These are phyloP conservation scores for Grosmannia huntii DNA, from an alignment of 2,329 filamentous ascomycete genomes.

Conservation along the genomic window DNA sequence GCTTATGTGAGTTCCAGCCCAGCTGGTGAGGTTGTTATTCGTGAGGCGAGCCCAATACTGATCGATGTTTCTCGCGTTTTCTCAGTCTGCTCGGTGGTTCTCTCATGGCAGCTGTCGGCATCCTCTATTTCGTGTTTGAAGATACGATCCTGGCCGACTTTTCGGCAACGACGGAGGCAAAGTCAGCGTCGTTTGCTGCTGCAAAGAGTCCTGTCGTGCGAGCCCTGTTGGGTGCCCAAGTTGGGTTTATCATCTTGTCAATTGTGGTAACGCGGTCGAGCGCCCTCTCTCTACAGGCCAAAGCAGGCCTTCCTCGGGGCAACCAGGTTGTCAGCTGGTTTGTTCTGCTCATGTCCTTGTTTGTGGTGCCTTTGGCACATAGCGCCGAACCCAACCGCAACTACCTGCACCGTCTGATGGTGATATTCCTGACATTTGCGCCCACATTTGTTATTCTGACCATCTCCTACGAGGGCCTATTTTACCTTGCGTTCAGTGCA, in stretches of 20 bases:
- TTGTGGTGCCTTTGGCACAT: slow-evolving; percentile 65
- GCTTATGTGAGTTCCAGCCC: slow-evolving; percentile 48
- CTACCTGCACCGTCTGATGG: slow-evolving; percentile 78
- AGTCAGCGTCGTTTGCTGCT: slow-evolving; percentile 8
- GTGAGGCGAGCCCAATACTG: slow-evolving; percentile 1
- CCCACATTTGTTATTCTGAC: slow-evolving; percentile 92
- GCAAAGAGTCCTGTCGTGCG: slow-evolving; percentile 36
- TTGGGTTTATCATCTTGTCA: slow-evolving; percentile 67
- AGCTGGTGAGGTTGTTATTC: neutral
- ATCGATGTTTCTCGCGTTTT: neutral
- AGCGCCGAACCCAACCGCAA: slow-evolving; percentile 67
- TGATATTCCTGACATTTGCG: slow-evolving; percentile 85
- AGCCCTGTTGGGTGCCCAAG: slow-evolving; percentile 52
- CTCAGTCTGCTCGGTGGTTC: slow-evolving; percentile 58
- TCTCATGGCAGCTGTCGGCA: slow-evolving; percentile 64
- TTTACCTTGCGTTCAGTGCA: slow-evolving; percentile 81
- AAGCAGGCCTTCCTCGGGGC: slow-evolving; percentile 69
- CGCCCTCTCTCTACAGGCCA: slow-evolving; percentile 72
- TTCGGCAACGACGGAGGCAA: slow-evolving; percentile 17
- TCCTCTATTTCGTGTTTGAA: slow-evolving; percentile 71
- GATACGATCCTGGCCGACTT: slow-evolving; percentile 41
- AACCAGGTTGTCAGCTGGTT: slow-evolving; percentile 82
- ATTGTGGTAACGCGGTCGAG: slow-evolving; percentile 82
- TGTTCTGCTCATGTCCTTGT: slow-evolving; percentile 57
- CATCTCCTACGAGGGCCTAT: slow-evolving; percentile 93